These are phyloP conservation scores for Malassezia sp. DNA, from an alignment of 1,284 basidiomycete species.

Conservation along the genomic window DNA sequence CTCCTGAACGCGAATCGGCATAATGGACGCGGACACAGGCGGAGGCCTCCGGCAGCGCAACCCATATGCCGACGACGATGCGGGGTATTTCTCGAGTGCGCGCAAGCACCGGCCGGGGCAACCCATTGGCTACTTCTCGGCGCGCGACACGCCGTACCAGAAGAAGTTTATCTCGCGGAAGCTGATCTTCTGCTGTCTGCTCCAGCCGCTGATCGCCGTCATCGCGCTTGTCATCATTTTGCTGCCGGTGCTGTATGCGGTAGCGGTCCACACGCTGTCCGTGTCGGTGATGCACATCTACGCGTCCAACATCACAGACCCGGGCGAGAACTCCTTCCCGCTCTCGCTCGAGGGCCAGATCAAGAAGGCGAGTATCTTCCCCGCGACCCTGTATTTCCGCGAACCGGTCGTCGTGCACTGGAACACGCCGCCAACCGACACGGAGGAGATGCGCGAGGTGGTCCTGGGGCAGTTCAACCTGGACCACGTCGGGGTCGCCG, in stretches of 20 bases:
- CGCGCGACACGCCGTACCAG: slow-evolving; percentile 41
- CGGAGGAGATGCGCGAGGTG: slow-evolving; percentile 32
- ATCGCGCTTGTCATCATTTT: slow-evolving; percentile 36
- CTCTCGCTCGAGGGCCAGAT: slow-evolving; percentile 45
- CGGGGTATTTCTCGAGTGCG: background rate
- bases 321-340: slow-evolving; percentile 40
- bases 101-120: slow-evolving; percentile 24
- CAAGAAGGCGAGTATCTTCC: slow-evolving; percentile 47
- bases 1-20: too few species aligned
- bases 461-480: slow-evolving; percentile 37
- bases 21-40: too few species aligned
- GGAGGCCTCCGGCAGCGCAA: slow-evolving; percentile 1
- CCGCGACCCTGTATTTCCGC: slow-evolving; percentile 45
- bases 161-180: slow-evolving; percentile 42
- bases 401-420: slow-evolving; percentile 45
- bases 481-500: slow-evolving; percentile 40
- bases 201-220: slow-evolving; percentile 31
- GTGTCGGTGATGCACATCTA: slow-evolving; percentile 41
- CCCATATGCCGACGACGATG: slow-evolving; percentile 1
- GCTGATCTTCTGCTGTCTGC: slow-evolving; percentile 34
- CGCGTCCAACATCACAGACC: slow-evolving; percentile 43
- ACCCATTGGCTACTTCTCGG: slow-evolving; percentile 35
- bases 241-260: slow-evolving; percentile 43
- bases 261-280: slow-evolving; percentile 46
- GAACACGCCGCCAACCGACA: slow-evolving; percentile 35